These are phyloP conservation scores for Thalia dealbata DNA, from an alignment of 176 grass and related monocot genomes.

Conservation along the genomic window DNA sequence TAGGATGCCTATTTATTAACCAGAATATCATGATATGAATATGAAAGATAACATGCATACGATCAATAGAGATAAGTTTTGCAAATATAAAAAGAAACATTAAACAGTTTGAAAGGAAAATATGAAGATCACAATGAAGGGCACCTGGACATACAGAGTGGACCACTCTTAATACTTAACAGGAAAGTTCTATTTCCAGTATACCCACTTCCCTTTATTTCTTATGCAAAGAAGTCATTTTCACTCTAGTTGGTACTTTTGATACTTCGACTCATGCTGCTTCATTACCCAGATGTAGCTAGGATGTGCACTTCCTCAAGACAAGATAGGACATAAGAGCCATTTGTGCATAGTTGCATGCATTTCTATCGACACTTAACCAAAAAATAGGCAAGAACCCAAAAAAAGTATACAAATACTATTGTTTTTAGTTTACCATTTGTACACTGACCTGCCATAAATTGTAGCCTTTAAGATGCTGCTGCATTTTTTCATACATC, in stretches of 20 bases:
- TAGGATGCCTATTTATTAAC: background rate
- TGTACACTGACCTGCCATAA: constrained; percentile 75
- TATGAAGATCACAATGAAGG: background rate
- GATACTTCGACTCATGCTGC: too few species aligned
- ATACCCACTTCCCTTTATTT: too few species aligned
- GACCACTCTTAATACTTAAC: background rate
- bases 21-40: background rate
- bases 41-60: background rate
- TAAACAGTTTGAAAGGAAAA: background rate
- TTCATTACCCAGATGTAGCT: too few species aligned
- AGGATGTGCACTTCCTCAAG: too few species aligned
- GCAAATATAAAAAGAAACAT: background rate
- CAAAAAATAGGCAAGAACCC: background rate
- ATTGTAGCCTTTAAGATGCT: constrained; percentile 43
- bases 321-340: background rate
- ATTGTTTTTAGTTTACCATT: background rate
- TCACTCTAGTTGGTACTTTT: too few species aligned
- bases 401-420: background rate
- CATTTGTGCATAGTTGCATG: too few species aligned
- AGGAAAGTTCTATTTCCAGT: background rate
- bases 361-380: background rate
- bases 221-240: too few species aligned
- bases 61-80: background rate
- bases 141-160: background rate
- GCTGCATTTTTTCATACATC: constrained; percentile 47